Evolutionary conservation across 345 rosid genomes (phyloP), one percentile per base, ranked within the genome.

Genomic region (Microthlaspi erraticum): DNA sequence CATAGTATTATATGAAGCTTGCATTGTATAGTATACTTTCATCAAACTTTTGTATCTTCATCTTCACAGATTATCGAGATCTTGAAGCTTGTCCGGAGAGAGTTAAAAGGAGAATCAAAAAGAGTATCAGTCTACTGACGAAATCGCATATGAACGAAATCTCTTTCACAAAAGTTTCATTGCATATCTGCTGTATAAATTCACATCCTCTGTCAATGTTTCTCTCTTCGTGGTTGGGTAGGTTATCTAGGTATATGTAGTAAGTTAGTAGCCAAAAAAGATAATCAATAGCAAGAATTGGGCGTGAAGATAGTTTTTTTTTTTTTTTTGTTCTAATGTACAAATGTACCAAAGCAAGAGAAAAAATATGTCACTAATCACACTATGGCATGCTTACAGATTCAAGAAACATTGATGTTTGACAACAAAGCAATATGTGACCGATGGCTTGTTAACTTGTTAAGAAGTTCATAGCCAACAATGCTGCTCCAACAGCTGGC

Each of bases 21-120:
- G 44, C 54, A 10, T 38, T 44, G 31, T 52, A 44, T 1, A 32
- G 11, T 44, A 64, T 9, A 23, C 33, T 5, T 68, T 55, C 12
- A 26, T 45, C 10, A 23, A 18, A 23, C 58, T 18, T 9, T 50
- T 45, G 3, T 7, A 54, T 26, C 46, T 76, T 46, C 10, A 33
- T 66, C 42, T 72, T 34, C 46, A 42, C 87, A 90, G 98, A 73
- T 93, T 52, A 79, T 82, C 56, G 97, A 90, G 82, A 85, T 85
- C 68, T 76, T 93, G 70, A 86, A 84, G 86, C 83, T 93, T 49
- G 87, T 88, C 48, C 80, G 78, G 73, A 84, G 86, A 77, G 89
- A 88, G 78, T 64, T 93, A 83, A 83, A 83, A n/a, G 96, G 91
- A 59, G 84, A 83, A 77, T 66, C 84, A 10, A 64, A 53, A 4